Evolutionary conservation across 495 filamentous ascomycete species (phyloP).

Genomic region (Penicillium arizonense): DNA sequence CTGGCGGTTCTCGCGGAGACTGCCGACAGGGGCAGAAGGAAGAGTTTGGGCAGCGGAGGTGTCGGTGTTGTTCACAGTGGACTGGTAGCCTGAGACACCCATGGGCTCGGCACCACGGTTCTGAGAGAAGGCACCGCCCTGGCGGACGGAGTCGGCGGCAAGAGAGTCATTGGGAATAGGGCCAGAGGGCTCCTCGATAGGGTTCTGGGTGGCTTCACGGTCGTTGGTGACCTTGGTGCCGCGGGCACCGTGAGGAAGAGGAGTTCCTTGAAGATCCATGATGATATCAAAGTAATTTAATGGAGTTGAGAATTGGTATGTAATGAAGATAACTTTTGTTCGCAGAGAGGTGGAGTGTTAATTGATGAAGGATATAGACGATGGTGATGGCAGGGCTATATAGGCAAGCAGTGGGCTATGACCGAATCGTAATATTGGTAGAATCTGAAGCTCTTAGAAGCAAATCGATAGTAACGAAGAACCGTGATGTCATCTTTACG

Average conservation of each 20-base stretch:
- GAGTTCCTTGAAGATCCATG: slow-evolving; percentile 52
- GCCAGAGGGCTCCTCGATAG: slow-evolving; percentile 53
- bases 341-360: neutral
- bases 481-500: slow-evolving; percentile 43
- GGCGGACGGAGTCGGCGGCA: slow-evolving; percentile 57
- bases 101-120: slow-evolving; percentile 52
- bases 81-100: slow-evolving; percentile 43
- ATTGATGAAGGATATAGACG: neutral
- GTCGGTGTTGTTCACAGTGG: slow-evolving; percentile 57
- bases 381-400: slow-evolving; percentile 19
- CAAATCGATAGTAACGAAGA: neutral
- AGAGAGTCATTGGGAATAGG: slow-evolving; percentile 62
- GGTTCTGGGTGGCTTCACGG: slow-evolving; percentile 38
- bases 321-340: neutral
- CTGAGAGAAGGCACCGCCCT: slow-evolving; percentile 50
- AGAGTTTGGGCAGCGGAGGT: slow-evolving; percentile 51
- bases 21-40: slow-evolving; percentile 46
- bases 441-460: slow-evolving; percentile 1
- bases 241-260: slow-evolving; percentile 31
- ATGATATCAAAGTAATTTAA: slow-evolving; percentile 14
- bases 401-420: slow-evolving; percentile 11
- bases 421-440: neutral
- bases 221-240: slow-evolving; percentile 54
- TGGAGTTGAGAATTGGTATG: neutral
- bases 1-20: slow-evolving; percentile 45